Evolutionary conservation across 768 basidiomycete genomes (phyloP).

Genomic region (Cubamyces lactineus): DNA sequence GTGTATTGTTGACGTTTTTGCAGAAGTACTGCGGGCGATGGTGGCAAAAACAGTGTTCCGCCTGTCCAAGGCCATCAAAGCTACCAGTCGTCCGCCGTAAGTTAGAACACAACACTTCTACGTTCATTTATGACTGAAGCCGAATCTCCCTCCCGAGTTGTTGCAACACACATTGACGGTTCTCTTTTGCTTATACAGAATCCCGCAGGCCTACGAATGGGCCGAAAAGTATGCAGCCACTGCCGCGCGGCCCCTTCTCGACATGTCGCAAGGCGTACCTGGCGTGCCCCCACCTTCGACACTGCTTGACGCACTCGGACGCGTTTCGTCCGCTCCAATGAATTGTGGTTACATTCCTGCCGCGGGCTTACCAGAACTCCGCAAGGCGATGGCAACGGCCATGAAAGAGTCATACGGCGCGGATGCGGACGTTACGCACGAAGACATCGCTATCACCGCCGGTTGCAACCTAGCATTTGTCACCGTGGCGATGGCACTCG

Average conservation of each 20-base stretch:
- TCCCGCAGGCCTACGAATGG: constrained; percentile 64
- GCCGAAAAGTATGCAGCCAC: constrained; percentile 47
- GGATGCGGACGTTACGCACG: constrained; percentile 47
- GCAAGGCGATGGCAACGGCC: constrained; percentile 58
- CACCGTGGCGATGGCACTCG: constrained; percentile 61
- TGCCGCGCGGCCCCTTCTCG: constrained; percentile 54
- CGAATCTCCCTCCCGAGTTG: no score
- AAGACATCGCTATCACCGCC: constrained; percentile 69
- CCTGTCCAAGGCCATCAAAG: constrained; percentile 25
- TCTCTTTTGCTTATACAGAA: constrained; percentile 38
- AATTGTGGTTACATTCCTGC: constrained; percentile 61
- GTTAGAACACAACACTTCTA: no score
- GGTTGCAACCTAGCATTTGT: constrained; percentile 79
- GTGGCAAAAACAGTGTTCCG: constrained; percentile 21
- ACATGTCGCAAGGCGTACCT: constrained; percentile 79
- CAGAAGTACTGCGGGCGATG: neutral
- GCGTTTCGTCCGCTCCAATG: constrained; percentile 44
- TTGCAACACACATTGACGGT: no score
- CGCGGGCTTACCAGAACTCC: constrained; percentile 57
- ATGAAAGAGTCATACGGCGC: constrained; percentile 62
- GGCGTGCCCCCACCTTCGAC: constrained; percentile 59
- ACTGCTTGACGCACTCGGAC: constrained; percentile 48
- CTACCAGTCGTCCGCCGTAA: constrained; percentile 29
- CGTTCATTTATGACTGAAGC: no score
- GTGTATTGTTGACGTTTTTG: no score